Conservation (phyloP, 306 rosid species). For the Luffa acutangula region DNA sequence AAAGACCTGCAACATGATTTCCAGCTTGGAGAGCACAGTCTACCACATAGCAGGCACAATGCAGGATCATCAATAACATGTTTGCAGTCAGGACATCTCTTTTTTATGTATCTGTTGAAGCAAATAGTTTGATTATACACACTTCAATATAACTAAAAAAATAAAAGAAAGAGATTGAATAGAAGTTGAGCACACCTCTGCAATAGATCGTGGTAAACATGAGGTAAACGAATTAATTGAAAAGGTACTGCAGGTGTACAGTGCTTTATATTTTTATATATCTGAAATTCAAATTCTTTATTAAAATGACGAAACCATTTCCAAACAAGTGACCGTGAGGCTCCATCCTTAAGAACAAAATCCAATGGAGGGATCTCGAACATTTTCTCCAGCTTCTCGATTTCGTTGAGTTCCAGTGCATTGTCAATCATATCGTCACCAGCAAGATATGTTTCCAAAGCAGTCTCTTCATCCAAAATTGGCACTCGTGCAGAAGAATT, state of each 20-base stretch:
- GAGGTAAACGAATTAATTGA: conserved; percentile 72
- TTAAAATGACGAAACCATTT: conserved; percentile 67
- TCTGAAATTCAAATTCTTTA: conserved; percentile 40
- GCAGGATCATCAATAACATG: conserved; percentile 66
- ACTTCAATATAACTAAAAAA: background rate
- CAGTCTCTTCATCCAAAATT: conserved; percentile 42
- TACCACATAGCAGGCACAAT: conserved; percentile 86
- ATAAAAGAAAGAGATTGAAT: background rate
- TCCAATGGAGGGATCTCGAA: conserved; percentile 71
- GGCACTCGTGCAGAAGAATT: conserved; percentile 52
- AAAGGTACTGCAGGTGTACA: conserved; percentile 78
- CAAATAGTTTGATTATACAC: background rate
- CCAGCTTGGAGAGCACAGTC: conserved; percentile 83
- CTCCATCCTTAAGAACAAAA: conserved; percentile 56
- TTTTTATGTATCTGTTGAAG: conserved; percentile 62
- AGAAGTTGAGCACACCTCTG: conserved; percentile 49
- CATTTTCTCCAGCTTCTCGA: conserved; percentile 64
- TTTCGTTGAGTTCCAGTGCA: conserved; percentile 40
- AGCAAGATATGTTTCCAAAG: conserved; percentile 34
- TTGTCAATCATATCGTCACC: conserved; percentile 33
- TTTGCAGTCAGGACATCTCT: conserved; percentile 63
- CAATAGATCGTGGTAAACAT: conserved; percentile 79
- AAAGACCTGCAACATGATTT: conserved; percentile 87
- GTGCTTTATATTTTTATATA: conserved; percentile 29
- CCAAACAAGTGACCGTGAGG: conserved; percentile 38